Percentiles rank a stretch among this genome's conserved stretches.
Evolutionary conservation across 192 early-diverging fungal genomes (phyloP).

Genomic region (Spizellomyces punctatus): DNA sequence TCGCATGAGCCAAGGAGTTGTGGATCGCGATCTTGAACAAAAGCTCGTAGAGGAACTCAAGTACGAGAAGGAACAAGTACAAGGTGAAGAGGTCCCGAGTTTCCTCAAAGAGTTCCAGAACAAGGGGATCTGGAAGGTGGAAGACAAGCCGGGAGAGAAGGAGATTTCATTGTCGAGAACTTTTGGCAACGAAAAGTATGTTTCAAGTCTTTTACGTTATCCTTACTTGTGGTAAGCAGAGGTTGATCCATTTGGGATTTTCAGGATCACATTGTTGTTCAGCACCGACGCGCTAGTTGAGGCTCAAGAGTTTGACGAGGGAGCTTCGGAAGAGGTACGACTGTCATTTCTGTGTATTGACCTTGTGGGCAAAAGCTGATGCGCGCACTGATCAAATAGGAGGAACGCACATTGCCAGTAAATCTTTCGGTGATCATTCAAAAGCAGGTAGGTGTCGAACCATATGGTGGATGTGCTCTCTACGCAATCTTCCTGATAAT

Average conservation of each 20-base stretch:
- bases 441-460: constrained; percentile 61
- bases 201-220: not conserved
- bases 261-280: constrained; percentile 82
- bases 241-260: not conserved
- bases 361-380: not conserved
- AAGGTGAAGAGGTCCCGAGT: constrained; percentile 49
- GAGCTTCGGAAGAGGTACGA: constrained; percentile 56
- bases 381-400: not conserved
- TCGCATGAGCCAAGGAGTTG: constrained; percentile 26
- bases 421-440: constrained; percentile 80
- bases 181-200: constrained; percentile 89
- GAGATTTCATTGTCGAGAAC: constrained; percentile 79
- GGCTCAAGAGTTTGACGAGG: constrained; percentile 63
- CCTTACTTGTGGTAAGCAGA: no score
- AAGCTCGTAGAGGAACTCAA: constrained; percentile 74
- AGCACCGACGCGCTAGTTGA: constrained; percentile 84
- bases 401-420: constrained; percentile 65
- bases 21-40: constrained; percentile 71
- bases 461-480: constrained; percentile 28
- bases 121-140: constrained; percentile 66
- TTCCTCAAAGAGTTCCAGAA: constrained; percentile 77
- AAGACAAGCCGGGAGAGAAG: constrained; percentile 75
- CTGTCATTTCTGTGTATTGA: not conserved
- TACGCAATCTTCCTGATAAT: not conserved
- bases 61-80: constrained; percentile 70